Conservation (phyloP, 83 land plant species). For the Picea mariana region DNA sequence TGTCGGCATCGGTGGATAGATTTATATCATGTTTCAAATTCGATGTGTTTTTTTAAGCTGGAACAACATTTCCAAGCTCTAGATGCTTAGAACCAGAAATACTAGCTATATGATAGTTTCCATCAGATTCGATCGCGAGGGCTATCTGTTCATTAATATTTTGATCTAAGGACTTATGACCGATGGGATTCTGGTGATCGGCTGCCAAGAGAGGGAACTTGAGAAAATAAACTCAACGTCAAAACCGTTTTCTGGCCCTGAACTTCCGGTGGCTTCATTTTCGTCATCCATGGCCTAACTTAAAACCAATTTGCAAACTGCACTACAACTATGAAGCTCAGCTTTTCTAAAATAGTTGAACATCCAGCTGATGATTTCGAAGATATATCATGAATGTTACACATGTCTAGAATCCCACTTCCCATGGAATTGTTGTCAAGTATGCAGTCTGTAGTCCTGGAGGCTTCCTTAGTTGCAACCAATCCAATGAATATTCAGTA, state of each 20-base stretch:
- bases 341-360: conserved; percentile 26
- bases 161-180: conserved; percentile 3
- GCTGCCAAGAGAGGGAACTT: too few relatives aligned
- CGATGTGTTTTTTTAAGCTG: too few relatives aligned
- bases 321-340: conserved; percentile 66
- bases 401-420: conserved; percentile 12
- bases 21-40: too few relatives aligned
- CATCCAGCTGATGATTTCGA: conserved; percentile 2
- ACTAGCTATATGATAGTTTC: not conserved
- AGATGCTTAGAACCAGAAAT: not conserved
- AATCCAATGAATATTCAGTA: not conserved
- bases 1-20: too few relatives aligned
- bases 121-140: not conserved
- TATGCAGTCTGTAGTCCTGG: not conserved
- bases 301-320: too few relatives aligned
- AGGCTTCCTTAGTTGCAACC: not conserved
- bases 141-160: not conserved
- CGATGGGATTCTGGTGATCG: not conserved
- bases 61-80: too few relatives aligned
- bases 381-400: not conserved
- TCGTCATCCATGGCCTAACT: too few relatives aligned
- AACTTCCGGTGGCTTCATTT: too few relatives aligned
- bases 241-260: too few relatives aligned
- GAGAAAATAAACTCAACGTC: too few relatives aligned
- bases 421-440: conserved; percentile 14